Conservation (phyloP, 345 rosid species). For the Lepidium africanum region DNA sequence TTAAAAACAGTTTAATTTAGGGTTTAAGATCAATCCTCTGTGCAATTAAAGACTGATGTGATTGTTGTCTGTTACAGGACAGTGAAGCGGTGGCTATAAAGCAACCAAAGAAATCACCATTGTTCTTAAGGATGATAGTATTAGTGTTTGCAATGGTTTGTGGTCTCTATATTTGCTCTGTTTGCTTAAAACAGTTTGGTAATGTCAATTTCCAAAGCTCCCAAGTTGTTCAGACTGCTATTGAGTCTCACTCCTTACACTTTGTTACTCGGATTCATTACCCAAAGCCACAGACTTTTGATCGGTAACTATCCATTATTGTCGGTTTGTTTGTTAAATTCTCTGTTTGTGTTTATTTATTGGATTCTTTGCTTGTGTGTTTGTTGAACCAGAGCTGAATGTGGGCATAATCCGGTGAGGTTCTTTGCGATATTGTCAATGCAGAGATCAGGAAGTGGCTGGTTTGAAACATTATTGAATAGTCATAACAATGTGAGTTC, state of each 20-base stretch:
- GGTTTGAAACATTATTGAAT: slow-evolving; percentile 95
- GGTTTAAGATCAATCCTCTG: neutral
- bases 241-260: slow-evolving; percentile 11
- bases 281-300: slow-evolving; percentile 78
- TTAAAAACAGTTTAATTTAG: neutral
- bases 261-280: slow-evolving; percentile 47
- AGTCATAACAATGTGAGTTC: slow-evolving; percentile 89
- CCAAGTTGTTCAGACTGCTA: slow-evolving; percentile 38
- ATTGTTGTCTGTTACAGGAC: slow-evolving; percentile 40
- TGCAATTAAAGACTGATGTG: neutral
- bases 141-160: slow-evolving; percentile 61
- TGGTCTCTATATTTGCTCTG: slow-evolving; percentile 56
- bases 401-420: slow-evolving; percentile 65
- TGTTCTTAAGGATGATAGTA: slow-evolving; percentile 63
- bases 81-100: slow-evolving; percentile 46
- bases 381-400: slow-evolving; percentile 50
- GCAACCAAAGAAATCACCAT: slow-evolving; percentile 63
- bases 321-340: too few species aligned
- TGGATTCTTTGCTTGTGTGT: too few species aligned
- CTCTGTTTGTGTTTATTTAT: too few species aligned
- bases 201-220: slow-evolving; percentile 29
- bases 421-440: slow-evolving; percentile 82
- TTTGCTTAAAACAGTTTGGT: slow-evolving; percentile 66
- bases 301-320: slow-evolving; percentile 37
- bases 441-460: slow-evolving; percentile 99